phyloP scores from a whole-genome alignment of 495 filamentous ascomycete species.

The Penicillium arizonense region DNA sequence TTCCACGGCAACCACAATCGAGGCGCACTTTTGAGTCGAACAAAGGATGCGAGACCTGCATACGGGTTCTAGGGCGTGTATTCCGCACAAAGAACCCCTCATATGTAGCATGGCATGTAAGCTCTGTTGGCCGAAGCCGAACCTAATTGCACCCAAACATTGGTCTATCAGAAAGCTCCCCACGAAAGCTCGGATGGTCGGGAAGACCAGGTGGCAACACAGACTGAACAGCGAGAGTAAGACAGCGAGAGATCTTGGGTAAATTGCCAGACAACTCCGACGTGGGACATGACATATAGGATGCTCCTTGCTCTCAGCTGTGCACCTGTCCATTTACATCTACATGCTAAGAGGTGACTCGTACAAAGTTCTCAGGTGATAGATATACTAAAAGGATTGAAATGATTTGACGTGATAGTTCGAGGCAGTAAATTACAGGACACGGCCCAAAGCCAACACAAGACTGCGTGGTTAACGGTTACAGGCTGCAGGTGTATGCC shows the following conservation, averaged over 20 bases:
- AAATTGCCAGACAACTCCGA: slow-evolving; percentile 6
- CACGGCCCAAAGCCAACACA: slow-evolving; percentile 18
- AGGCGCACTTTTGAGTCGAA: slow-evolving; percentile 4
- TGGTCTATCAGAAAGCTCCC: background rate
- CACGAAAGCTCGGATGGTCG: slow-evolving; percentile 11
- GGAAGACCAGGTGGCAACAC: slow-evolving; percentile 23
- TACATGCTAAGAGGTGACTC: slow-evolving; percentile 2
- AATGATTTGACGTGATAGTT: slow-evolving; percentile 1
- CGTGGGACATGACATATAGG: slow-evolving; percentile 30
- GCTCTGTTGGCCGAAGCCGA: background rate
- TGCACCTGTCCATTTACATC: background rate
- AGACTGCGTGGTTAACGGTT: slow-evolving; percentile 16
- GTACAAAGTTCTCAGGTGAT: slow-evolving; percentile 3
- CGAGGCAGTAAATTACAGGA: slow-evolving; percentile 13
- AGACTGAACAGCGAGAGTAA: background rate
- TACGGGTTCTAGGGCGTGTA: slow-evolving; percentile 3
- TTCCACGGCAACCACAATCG: slow-evolving; percentile 4
- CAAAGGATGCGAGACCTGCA: background rate
- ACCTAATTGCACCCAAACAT: background rate
- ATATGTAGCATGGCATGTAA: background rate
- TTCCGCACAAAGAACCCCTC: slow-evolving; percentile 8
- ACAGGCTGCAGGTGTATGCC: slow-evolving; percentile 26
- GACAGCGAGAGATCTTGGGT: slow-evolving; percentile 9
- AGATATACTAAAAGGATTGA: background rate
- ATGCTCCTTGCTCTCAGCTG: slow-evolving; percentile 21